Percentiles rank a stretch among this genome's conserved stretches.
phyloP scores from a whole-genome alignment of 768 basidiomycete species.

The Suillus hirtellus region DNA sequence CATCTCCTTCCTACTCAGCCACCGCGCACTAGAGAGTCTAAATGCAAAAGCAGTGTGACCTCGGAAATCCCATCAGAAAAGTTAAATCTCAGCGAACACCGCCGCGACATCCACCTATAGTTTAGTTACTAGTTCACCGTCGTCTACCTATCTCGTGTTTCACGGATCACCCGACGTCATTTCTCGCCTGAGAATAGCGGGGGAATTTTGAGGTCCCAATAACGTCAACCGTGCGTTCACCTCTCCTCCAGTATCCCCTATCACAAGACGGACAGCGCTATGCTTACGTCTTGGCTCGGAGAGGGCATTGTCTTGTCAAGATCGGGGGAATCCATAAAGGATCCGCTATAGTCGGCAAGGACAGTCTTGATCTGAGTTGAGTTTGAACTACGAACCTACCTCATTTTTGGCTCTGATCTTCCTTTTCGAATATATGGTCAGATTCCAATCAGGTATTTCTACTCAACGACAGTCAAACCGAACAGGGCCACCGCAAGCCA shows the following conservation, averaged over 20 bases:
- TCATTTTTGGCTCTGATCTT: constrained; percentile 24
- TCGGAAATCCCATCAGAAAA: constrained; percentile 36
- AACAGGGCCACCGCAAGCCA: too few relatives aligned
- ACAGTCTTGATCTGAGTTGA: constrained; percentile 25
- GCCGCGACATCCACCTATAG: neutral
- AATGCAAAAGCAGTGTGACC: constrained; percentile 36
- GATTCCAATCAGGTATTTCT: constrained; percentile 28
- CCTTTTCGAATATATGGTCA: constrained; percentile 29
- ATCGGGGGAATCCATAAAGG: constrained; percentile 11
- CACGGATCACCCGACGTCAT: constrained; percentile 3
- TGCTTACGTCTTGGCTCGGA: constrained; percentile 25
- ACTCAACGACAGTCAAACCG: too few relatives aligned
- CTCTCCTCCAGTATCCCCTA: neutral
- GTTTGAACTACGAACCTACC: constrained; percentile 37
- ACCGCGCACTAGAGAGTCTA: constrained; percentile 28
- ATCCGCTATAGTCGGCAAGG: constrained; percentile 33
- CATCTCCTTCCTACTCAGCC: constrained; percentile 27
- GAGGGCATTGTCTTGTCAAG: neutral
- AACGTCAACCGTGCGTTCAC: constrained; percentile 5
- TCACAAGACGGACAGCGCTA: constrained; percentile 1
- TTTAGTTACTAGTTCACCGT: neutral
- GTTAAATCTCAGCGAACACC: constrained; percentile 7
- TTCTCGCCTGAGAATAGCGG: neutral
- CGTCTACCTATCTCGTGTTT: neutral
- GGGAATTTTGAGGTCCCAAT: neutral